Evolutionary conservation across 2,329 filamentous ascomycete genomes (phyloP), one percentile per base, ranked within the genome.

Genomic region (Nemania diffusa): DNA sequence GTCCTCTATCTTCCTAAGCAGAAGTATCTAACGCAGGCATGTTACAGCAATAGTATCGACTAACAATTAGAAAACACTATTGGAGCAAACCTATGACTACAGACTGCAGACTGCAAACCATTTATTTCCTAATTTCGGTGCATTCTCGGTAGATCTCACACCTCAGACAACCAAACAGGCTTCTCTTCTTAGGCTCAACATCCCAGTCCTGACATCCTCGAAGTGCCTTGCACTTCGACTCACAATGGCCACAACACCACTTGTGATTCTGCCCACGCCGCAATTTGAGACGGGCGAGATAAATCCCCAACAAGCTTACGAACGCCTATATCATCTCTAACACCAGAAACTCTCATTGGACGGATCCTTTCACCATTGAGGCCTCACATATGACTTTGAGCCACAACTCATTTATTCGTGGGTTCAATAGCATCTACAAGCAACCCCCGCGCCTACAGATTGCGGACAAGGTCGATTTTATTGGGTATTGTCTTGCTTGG

Each of bases 201-300:
- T 24, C 46, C 7, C 46, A 17, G 13, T 50, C 20, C 27, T 52
- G 11, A 17, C 24, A 20, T 20, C 5, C 9, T 29, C 24, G 1
- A 32, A 15, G 4, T 29, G 17, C 48, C 29, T 29, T 24, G 29
- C 3, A 42, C 5, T 11, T 48, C 55, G 3, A 8, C 55, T 48
- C 55, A 48, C 40, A n/a, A 57, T 57, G 55, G 57, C 42, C 29
- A 8, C 20, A n/a, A 13, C 27, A 50, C 71, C 71, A 3, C 50
- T 72, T 37, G 37, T 63, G 15, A 48, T 69, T 40, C 68, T 73
- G 8, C 62, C 37, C 27, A 73, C 69, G 1, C 70, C 69, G 5
- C 62, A 69, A 20, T 70, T 65, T 74, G 77, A 81, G 73, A 77
- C 77, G 74, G 77, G 81, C 73, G 77, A 81, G 76, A 76, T 79